Evolutionary conservation across 2,329 filamentous ascomycete genomes (phyloP).

Genomic region (Alternaria hordeiaustralica): DNA sequence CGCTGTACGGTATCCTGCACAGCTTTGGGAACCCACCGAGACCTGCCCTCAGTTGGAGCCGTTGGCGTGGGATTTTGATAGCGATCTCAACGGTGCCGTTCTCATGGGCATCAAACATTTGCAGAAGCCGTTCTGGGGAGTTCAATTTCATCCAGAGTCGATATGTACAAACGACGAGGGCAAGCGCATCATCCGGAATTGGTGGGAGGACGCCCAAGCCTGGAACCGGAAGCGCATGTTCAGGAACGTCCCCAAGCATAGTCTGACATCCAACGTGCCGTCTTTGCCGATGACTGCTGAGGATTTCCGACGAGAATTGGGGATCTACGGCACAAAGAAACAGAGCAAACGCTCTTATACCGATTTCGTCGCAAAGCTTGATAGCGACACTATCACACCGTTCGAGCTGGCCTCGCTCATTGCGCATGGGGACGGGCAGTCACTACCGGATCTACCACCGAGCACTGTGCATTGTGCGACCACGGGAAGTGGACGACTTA

Average conservation of each 20-base stretch:
- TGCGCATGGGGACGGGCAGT: constrained; percentile 33
- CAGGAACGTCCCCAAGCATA: constrained; percentile 12
- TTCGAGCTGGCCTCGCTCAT: constrained; percentile 35
- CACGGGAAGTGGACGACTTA: constrained; percentile 43
- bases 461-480: constrained; percentile 42
- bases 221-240: constrained; percentile 55
- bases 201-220: constrained; percentile 70
- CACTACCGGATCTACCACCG: constrained; percentile 32
- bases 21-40: constrained; percentile 50
- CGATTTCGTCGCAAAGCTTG: constrained; percentile 9
- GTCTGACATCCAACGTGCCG: constrained; percentile 11
- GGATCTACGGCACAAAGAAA: constrained; percentile 12
- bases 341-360: constrained; percentile 11
- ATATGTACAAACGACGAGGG: constrained; percentile 77
- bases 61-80: constrained; percentile 57
- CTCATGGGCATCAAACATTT: constrained; percentile 79
- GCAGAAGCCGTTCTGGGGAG: constrained; percentile 77
- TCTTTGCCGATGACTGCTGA: constrained; percentile 26
- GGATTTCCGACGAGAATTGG: constrained; percentile 27
- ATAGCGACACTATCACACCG: constrained; percentile 23
- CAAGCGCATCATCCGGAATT: constrained; percentile 71
- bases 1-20: constrained; percentile 46
- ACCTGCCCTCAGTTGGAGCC: constrained; percentile 50
- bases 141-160: constrained; percentile 92
- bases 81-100: constrained; percentile 60